Evolutionary conservation across 805 yeast species (phyloP).

Genomic region (Pichia cephalocereana): DNA sequence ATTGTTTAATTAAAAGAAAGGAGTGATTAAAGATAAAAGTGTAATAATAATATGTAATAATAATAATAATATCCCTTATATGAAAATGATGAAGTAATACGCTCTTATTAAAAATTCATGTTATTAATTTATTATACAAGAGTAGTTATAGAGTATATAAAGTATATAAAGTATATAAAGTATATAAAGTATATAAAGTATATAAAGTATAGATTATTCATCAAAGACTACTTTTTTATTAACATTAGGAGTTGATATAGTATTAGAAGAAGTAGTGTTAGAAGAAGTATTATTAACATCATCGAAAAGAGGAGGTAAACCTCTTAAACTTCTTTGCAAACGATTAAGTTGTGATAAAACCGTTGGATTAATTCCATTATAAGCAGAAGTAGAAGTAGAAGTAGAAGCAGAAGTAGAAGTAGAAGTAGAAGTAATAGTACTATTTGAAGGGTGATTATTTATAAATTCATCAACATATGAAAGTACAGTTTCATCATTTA

Average conservation of each 20-base stretch:
- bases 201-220: constrained; percentile 1
- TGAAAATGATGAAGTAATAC: too few species aligned
- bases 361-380: constrained; percentile 21
- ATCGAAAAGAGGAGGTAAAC: constrained; percentile 27
- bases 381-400: too few species aligned
- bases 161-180: too few species aligned
- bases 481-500: constrained; percentile 8
- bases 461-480: constrained; percentile 9
- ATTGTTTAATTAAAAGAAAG: too few species aligned
- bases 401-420: too few species aligned
- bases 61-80: too few species aligned
- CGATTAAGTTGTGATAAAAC: constrained; percentile 27
- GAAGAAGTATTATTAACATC: constrained; percentile 11
- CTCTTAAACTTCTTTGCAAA: constrained; percentile 29
- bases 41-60: too few species aligned
- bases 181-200: not conserved
- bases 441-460: constrained; percentile 3
- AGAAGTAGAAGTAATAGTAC: too few species aligned
- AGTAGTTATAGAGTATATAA: too few species aligned
- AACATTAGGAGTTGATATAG: constrained; percentile 1
- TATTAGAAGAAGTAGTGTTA: not conserved
- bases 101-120: too few species aligned
- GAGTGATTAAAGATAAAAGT: too few species aligned
- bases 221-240: constrained; percentile 18
- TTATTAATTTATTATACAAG: too few species aligned